A percentile compares a stretch with the other conserved stretches of the same genome.
Evolutionary conservation across 345 rosid species (phyloP).

Genomic region (Euclidium syriacum): DNA sequence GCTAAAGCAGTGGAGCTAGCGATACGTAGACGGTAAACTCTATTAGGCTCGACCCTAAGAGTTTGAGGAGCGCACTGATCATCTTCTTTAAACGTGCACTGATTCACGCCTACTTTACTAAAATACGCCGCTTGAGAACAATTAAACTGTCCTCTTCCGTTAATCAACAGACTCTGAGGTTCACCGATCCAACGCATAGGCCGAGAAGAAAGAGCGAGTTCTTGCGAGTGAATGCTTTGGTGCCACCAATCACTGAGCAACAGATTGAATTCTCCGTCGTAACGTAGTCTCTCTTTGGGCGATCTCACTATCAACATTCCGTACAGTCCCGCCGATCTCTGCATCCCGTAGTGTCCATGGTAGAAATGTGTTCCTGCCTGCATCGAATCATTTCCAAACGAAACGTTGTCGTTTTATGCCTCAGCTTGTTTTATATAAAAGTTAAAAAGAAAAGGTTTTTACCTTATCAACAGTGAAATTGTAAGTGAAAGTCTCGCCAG

Average conservation of each 20-base stretch:
- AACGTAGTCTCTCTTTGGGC: conserved; percentile 45
- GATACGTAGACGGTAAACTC: conserved; percentile 60
- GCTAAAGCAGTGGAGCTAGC: conserved; percentile 73
- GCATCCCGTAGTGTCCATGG: conserved; percentile 90
- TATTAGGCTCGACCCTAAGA: conserved; percentile 42
- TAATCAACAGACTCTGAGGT: conserved; percentile 51
- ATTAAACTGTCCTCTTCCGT: conserved; percentile 79
- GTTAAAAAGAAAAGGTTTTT: neutral
- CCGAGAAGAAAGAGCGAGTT: conserved; percentile 52
- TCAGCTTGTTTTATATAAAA: neutral
- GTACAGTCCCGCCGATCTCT: conserved; percentile 71
- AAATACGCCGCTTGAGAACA: conserved; percentile 55
- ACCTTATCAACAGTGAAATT: conserved; percentile 71
- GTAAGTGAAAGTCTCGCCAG: conserved; percentile 78
- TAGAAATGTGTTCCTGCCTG: conserved; percentile 85
- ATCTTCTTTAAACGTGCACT: conserved; percentile 42
- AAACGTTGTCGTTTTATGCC: neutral
- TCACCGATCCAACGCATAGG: conserved; percentile 80
- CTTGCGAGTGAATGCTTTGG: conserved; percentile 48
- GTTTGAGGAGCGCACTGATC: conserved; percentile 67
- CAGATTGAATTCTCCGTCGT: conserved; percentile 55
- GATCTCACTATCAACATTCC: conserved; percentile 65
- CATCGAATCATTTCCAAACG: neutral
- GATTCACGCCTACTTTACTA: neutral
- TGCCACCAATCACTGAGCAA: conserved; percentile 92